Evolutionary conservation across 495 filamentous ascomycete species (phyloP).

Genomic region (Jackrogersella minutella): DNA sequence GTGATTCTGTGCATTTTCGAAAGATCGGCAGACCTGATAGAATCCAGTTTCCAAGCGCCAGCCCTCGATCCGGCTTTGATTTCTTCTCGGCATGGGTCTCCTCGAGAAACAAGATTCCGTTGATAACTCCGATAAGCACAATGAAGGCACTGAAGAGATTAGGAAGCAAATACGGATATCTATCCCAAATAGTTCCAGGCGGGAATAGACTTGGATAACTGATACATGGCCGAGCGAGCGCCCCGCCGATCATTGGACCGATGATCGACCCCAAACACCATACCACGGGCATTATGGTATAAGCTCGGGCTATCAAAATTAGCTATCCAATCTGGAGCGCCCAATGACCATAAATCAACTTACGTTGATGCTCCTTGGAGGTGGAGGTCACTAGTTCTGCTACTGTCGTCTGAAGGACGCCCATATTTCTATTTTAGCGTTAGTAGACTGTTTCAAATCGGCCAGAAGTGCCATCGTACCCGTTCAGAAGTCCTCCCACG

Average conservation of each 20-base stretch:
- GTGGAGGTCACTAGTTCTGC: conserved; percentile 89
- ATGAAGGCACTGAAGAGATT: conserved; percentile 89
- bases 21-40: conserved; percentile 57
- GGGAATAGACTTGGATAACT: conserved; percentile 81
- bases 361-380: conserved; percentile 88
- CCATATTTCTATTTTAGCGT: conserved; percentile 71
- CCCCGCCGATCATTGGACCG: conserved; percentile 88
- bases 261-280: conserved; percentile 95
- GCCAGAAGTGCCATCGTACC: conserved; percentile 59
- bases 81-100: conserved; percentile 92
- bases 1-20: conserved; percentile 41
- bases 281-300: conserved; percentile 95
- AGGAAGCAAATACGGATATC: conserved; percentile 89
- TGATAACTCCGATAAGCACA: conserved; percentile 76
- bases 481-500: conserved; percentile 90
- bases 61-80: conserved; percentile 74
- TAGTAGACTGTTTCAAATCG: conserved; percentile 13
- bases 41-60: conserved; percentile 80
- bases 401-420: conserved; percentile 93
- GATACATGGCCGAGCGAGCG: conserved; percentile 83
- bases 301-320: conserved; percentile 73
- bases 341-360: conserved; percentile 43
- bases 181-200: conserved; percentile 78
- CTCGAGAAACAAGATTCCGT: conserved; percentile 90
- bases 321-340: conserved; percentile 31